Evolutionary conservation across 129 eudicot genomes (phyloP).

Genomic region (Cynara cardunculus): DNA sequence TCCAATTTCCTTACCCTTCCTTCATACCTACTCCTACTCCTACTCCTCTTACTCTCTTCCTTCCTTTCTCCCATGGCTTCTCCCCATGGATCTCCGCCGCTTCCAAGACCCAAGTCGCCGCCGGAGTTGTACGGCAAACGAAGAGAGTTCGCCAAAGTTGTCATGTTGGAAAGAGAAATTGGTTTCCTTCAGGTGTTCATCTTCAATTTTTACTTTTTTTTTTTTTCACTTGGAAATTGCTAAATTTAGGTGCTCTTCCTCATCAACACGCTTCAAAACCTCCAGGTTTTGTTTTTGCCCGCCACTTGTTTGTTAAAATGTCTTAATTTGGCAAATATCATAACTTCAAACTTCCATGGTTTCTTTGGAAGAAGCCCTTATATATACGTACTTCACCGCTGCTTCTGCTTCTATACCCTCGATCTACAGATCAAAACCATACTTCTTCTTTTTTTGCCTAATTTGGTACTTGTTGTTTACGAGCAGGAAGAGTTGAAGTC

Average conservation of each 20-base stretch:
- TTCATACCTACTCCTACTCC: neutral
- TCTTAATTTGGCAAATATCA: too few species aligned
- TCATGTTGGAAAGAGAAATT: conserved; percentile 74
- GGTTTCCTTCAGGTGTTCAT: conserved; percentile 55
- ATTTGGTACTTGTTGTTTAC: neutral
- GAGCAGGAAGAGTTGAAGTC: conserved; percentile 79
- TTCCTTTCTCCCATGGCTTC: neutral
- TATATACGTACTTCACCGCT: too few species aligned
- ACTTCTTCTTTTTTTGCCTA: too few species aligned
- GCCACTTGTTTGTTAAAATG: too few species aligned
- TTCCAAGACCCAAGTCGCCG: conserved; percentile 85
- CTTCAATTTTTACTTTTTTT: neutral
- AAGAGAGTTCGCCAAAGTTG: conserved; percentile 72
- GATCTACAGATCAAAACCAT: too few species aligned
- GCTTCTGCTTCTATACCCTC: too few species aligned
- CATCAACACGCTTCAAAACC: too few species aligned
- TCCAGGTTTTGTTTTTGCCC: too few species aligned
- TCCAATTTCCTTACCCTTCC: neutral
- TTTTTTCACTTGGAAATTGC: neutral
- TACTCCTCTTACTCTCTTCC: neutral
- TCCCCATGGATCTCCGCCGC: conserved; percentile 23
- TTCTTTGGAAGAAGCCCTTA: too few species aligned
- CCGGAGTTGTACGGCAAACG: conserved; percentile 84
- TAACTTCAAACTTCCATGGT: too few species aligned
- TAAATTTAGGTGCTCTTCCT: conserved; percentile 18